Base-by-base conservation (phyloP, 768 basidiomycete species). In the Daedaleopsis nitida region DNA sequence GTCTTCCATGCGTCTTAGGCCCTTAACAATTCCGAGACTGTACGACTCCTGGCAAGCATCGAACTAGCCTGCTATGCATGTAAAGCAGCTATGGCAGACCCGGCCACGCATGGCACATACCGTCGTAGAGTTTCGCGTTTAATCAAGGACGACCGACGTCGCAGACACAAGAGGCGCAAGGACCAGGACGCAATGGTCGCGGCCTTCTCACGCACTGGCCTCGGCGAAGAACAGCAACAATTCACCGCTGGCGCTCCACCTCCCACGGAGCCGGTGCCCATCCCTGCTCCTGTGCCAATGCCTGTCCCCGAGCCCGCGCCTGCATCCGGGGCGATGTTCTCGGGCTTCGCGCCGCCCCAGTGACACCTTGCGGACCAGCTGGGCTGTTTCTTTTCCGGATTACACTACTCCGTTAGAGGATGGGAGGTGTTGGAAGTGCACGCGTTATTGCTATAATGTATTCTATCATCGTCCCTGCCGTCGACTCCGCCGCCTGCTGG, bases 121-220 rank as follows among this genome's bases (percentile, higher is more conserved):
- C 84, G 91, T 51, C 83, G 89, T 67, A 84, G 86, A 67, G 84
- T 93, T 55, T 88, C 92, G 66, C 83, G 88, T 35, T 77, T 88
- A n/a, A 92, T 94, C 70, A 92, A 90, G 72, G 92, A 94, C 50
- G 92, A 94, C 76, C 81, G 91, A 64, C 82, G 90, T 67, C 85
- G 82, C 73, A 82, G 92, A 65, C 92, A 94, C 74, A 89, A 83
- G 68, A 81, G 91, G 57, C 87, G 91, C 67, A 91, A 89, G 71
- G 92, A 93, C 68, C 89, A 92, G 68, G 92, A 94, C 57, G 80
- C 87, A 24, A 86, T 94, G 82, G 79, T 93, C 60, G 87, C 89
- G 70, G 87, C 89, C 7, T 92, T 94, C 70, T 85, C 89, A 44
- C 85, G 65, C 63, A 79, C 82, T 54, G 73, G 78, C 55, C 70